Base-by-base conservation (phyloP, 1,284 basidiomycete species). In the Tilletia walkeri region DNA sequence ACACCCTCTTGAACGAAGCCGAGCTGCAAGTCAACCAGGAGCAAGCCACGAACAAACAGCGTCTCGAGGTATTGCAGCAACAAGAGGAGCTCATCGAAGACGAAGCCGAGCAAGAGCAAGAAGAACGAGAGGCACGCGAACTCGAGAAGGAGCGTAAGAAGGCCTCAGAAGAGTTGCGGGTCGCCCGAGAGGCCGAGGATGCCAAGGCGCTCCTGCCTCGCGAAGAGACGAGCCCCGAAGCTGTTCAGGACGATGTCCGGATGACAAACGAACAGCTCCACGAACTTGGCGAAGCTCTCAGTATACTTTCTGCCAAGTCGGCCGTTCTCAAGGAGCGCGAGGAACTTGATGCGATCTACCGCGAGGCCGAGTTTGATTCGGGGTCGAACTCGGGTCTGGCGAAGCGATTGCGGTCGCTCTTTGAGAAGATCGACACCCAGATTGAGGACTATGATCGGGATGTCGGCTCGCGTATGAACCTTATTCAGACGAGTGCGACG, bases 51-150 rank as follows among this genome's bases (percentile, higher is more conserved):
- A 97, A 97, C 88, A 96, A 97, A 87, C 93, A 98, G 87, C 94
- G 95, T 85, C 89, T 99, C 71, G 95, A 97, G 78, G 95, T 99
- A 7, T 86, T 99, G 84, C 92, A 96, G 81, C 93, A 99, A 84
- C 95, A 99, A 85, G 94, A 99, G 84, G 95, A 99, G 85, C 91
- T 99, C 72, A 99, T 99, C 83, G 95, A 98, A 84, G 95, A 98
- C 84, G 95, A 99, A 85, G 90, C 95, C 75, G 95, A 97, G 84
- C 95, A 99, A 85, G 96, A 99, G 79, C 77, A 87, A 83, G 95
- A 96, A 84, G 95, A 96, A 84, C 91, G 93, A 81, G 92, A 92
- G 79, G 92, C 94, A 49, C 89, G 93, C 74, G 90, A 92, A 77
- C 91, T 90, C 59, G 90, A 91, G 84, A 90, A 90, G 81, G 92